These are phyloP conservation scores for Lobosporangium transversale DNA, from an alignment of 192 early-diverging fungal genomes.

Conservation along the genomic window DNA sequence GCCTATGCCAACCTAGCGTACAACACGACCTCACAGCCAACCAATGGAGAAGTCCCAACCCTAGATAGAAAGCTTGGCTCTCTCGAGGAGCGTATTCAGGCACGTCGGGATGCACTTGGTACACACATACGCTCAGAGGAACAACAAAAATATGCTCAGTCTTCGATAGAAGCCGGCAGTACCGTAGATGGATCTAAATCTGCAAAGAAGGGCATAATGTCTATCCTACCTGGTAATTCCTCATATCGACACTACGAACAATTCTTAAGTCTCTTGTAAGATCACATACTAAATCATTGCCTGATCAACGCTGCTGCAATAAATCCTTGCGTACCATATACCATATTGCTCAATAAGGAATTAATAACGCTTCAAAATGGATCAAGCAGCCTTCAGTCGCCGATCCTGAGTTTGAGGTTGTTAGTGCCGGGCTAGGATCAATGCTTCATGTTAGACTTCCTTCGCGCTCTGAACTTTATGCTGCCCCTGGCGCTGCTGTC, in stretches of 20 bases:
- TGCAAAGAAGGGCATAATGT: slow-evolving; percentile 48
- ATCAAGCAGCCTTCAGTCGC: slow-evolving; percentile 52
- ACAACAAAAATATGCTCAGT: background rate
- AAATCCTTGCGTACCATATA: background rate
- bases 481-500: slow-evolving; percentile 61
- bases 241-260: slow-evolving; percentile 2
- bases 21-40: slow-evolving; percentile 33
- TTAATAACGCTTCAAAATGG: slow-evolving; percentile 54
- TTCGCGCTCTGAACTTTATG: slow-evolving; percentile 62
- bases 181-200: slow-evolving; percentile 10
- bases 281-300: too few relatives aligned
- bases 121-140: slow-evolving; percentile 14
- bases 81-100: slow-evolving; percentile 52
- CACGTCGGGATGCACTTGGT: slow-evolving; percentile 34
- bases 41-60: slow-evolving; percentile 34
- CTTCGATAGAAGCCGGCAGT: background rate
- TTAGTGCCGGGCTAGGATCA: slow-evolving; percentile 58
- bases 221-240: slow-evolving; percentile 38
- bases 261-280: background rate
- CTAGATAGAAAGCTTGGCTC: slow-evolving; percentile 49
- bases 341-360: slow-evolving; percentile 29
- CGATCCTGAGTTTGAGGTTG: slow-evolving; percentile 65
- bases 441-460: slow-evolving; percentile 60
- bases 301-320: too few relatives aligned
- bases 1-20: slow-evolving; percentile 50